Evolutionary conservation across 2,329 filamentous ascomycete species (phyloP), one percentile per base, ranked within the genome.

Genomic region (Emmonsiellopsis sp.): DNA sequence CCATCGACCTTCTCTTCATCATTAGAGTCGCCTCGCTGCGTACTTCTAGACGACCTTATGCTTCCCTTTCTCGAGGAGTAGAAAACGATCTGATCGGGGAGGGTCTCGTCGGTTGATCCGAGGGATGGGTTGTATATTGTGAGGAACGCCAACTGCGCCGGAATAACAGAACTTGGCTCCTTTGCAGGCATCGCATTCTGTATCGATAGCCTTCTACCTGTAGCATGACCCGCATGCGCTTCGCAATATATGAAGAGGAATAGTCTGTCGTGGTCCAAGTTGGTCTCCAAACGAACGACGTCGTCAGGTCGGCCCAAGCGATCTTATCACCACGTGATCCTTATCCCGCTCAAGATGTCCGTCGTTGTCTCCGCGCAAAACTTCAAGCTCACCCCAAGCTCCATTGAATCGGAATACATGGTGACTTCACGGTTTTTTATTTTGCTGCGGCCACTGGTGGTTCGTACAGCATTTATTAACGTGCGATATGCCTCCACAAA

Each of bases 101-200:
- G 74, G 2, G 84, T 86, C 65, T 89, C 86, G 67, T 90, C 86
- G 68, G 79, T 81, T 37, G 67, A 78, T 63, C 87, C 85, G 44
- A 94, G 79, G 5, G 85, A 83, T 35, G 94, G 93, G 69, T 95
- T 97, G 78, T 95, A 98, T 68, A 98, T 94, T 67, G 92, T 84
- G 45, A 98, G 80, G 69, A 93, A 97, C 63, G 88, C 87, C 32
- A 97, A 81, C 66, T 88, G 88, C 37, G 92, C 92, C 43, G 93
- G 91, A 35, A 84, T 75, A 58, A 87, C 69, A 52, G 65, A 68
- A 40, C 62, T 59, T 58, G 56, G 52, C 34, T 67, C 68, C 60
- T 59, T 66, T 60, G 66, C 66, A 62, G 67, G 62, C 71, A 73
- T 73, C 53, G 64, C 68, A 59, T 55, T 49, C 11, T 15, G 51